phyloP scores from a whole-genome alignment of 2,329 filamentous ascomycete genomes.

The Nemania sp. region DNA sequence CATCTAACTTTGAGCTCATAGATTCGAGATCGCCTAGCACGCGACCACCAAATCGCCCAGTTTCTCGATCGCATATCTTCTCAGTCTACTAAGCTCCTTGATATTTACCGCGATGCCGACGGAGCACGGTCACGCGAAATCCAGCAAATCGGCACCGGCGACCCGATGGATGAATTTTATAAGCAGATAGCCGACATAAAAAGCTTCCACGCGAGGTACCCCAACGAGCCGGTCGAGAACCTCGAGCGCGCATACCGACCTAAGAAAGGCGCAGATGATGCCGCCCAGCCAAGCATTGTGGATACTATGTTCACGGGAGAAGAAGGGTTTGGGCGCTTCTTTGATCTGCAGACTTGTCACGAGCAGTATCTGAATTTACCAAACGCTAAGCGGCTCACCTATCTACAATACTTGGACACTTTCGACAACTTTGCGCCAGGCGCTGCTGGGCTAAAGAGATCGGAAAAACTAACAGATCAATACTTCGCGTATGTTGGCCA shows the following conservation, averaged over 20 bases:
- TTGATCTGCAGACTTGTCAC: constrained; percentile 86
- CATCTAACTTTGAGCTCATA: constrained; percentile 54
- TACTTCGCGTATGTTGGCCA: constrained; percentile 92
- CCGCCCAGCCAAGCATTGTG: constrained; percentile 74
- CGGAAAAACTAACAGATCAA: constrained; percentile 89
- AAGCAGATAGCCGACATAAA: constrained; percentile 84
- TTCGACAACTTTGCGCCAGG: constrained; percentile 89
- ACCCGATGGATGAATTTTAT: constrained; percentile 92
- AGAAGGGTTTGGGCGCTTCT: constrained; percentile 91
- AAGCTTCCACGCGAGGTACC: constrained; percentile 89
- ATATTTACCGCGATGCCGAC: constrained; percentile 85
- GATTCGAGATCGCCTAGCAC: constrained; percentile 88
- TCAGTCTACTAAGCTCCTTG: constrained; percentile 83
- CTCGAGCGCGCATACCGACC: constrained; percentile 90
- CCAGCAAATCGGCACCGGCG: constrained; percentile 83
- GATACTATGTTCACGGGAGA: constrained; percentile 96
- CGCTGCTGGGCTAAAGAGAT: constrained; percentile 77
- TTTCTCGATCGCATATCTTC: constrained; percentile 89
- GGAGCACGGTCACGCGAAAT: constrained; percentile 81
- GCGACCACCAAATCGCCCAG: constrained; percentile 91
- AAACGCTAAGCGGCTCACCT: constrained; percentile 84
- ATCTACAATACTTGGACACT: constrained; percentile 90
- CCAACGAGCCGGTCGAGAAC: constrained; percentile 95
- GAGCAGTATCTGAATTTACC: constrained; percentile 92
- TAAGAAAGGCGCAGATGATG: constrained; percentile 71